These are phyloP conservation scores for Smallanthus sonchifolius DNA, from an alignment of 129 eudicot species.

Conservation along the genomic window DNA sequence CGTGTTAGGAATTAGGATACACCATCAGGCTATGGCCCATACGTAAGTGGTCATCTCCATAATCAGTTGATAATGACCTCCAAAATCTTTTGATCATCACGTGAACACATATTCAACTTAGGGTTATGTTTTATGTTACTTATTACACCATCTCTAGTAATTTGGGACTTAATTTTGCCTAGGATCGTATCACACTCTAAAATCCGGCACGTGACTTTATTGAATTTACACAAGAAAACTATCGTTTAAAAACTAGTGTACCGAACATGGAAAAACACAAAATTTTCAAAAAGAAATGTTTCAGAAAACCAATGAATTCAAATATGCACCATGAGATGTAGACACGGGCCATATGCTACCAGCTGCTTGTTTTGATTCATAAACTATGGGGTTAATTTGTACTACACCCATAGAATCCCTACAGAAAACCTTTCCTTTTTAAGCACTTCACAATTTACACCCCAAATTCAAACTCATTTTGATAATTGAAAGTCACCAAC, in stretches of 20 bases:
- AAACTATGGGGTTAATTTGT: slow-evolving; percentile 19
- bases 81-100: not conserved
- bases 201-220: too few species aligned
- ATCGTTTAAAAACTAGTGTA: not conserved
- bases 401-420: slow-evolving; percentile 25
- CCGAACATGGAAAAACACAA: not conserved
- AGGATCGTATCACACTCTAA: too few species aligned
- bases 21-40: slow-evolving; percentile 9
- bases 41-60: not conserved
- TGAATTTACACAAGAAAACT: too few species aligned
- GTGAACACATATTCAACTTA: not conserved
- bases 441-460: not conserved
- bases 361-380: slow-evolving; percentile 29
- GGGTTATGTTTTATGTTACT: not conserved
- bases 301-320: not conserved
- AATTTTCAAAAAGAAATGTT: not conserved
- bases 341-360: not conserved
- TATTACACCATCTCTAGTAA: too few species aligned
- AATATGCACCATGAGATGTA: not conserved
- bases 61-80: slow-evolving; percentile 13
- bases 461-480: not conserved
- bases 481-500: not conserved
- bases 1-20: not conserved
- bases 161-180: too few species aligned
- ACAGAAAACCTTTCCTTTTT: not conserved